phyloP scores from a whole-genome alignment of 31 red algal genomes.

The Endocladia muricata region DNA sequence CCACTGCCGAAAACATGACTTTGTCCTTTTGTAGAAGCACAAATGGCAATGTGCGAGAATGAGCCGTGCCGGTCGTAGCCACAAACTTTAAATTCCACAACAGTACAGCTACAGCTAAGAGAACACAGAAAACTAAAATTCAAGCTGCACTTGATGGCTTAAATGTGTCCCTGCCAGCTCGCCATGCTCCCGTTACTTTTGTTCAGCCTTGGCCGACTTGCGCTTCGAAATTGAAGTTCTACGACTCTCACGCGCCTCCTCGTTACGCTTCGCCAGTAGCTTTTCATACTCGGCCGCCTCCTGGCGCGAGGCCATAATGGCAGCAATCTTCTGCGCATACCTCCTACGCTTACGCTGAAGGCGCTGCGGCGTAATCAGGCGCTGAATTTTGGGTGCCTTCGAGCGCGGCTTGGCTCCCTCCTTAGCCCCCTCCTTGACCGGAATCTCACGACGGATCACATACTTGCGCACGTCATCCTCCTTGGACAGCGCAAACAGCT shows the following conservation, averaged over 20 bases:
- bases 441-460: constrained; percentile 95
- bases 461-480: constrained; percentile 99
- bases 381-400: constrained; percentile 99
- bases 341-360: constrained; percentile 94
- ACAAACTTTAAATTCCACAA: too few species aligned
- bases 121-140: too few species aligned
- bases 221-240: constrained; percentile 74
- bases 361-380: constrained; percentile 89
- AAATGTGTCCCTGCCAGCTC: too few species aligned
- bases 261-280: constrained; percentile 75
- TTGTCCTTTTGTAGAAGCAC: too few species aligned
- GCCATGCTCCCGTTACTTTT: too few species aligned
- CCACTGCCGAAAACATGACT: too few species aligned
- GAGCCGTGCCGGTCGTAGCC: too few species aligned
- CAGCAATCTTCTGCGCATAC: constrained; percentile 51
- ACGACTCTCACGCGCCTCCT: constrained; percentile 74
- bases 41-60: too few species aligned
- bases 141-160: too few species aligned
- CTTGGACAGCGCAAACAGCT: constrained; percentile 97
- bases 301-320: constrained; percentile 44
- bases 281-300: constrained; percentile 97
- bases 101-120: too few species aligned
- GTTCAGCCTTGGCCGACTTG: constrained; percentile 68
- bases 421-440: constrained; percentile 80
- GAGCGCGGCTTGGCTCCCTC: constrained; percentile 92